phyloP scores from a whole-genome alignment of 2,329 filamentous ascomycete genomes.

The Epichloe brachyelytri region DNA sequence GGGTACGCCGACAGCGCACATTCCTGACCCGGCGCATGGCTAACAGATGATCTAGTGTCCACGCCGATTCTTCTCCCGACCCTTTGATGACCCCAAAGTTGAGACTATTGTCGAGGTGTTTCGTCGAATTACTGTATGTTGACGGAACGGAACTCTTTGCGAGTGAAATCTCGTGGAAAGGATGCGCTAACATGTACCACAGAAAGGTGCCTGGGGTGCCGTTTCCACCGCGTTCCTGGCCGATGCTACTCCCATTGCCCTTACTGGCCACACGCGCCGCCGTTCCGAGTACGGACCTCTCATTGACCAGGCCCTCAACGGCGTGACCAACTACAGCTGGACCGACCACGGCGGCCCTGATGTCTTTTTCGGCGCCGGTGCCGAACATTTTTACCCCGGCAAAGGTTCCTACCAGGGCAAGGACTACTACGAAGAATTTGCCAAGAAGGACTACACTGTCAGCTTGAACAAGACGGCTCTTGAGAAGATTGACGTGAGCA shows the following conservation, averaged over 20 bases:
- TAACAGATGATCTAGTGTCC: constrained; percentile 34
- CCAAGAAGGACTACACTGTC: constrained; percentile 58
- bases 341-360: constrained; percentile 61
- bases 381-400: constrained; percentile 63
- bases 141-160: not conserved
- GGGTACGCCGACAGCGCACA: constrained; percentile 25
- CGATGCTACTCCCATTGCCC: constrained; percentile 69
- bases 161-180: not conserved
- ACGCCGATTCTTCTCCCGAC: constrained; percentile 62
- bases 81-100: constrained; percentile 71
- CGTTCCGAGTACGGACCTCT: constrained; percentile 58
- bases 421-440: constrained; percentile 70
- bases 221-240: constrained; percentile 73
- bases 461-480: constrained; percentile 65
- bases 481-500: constrained; percentile 38
- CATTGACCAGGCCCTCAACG: constrained; percentile 64
- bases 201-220: constrained; percentile 45
- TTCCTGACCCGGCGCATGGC: not conserved
- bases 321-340: constrained; percentile 71
- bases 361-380: constrained; percentile 71
- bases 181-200: not conserved
- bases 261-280: constrained; percentile 59
- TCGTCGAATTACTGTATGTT: constrained; percentile 51
- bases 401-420: constrained; percentile 52
- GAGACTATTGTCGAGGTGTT: constrained; percentile 74